These are phyloP conservation scores for Arxiozyma telluris DNA, from an alignment of 1,139 yeast species.

Conservation along the genomic window DNA sequence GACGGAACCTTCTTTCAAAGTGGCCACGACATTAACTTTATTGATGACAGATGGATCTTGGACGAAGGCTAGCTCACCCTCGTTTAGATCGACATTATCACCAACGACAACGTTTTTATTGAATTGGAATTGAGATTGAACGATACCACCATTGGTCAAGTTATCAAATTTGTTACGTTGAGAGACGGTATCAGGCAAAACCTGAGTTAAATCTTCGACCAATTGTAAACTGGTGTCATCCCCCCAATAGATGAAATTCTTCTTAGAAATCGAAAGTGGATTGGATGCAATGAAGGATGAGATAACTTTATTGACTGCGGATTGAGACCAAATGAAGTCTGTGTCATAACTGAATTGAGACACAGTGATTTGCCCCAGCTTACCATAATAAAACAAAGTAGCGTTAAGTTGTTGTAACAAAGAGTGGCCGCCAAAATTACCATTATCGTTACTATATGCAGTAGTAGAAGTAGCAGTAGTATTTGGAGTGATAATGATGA, in stretches of 20 bases:
- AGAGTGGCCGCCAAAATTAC: constrained; percentile 26
- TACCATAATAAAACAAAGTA: constrained; percentile 50
- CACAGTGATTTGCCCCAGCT: constrained; percentile 32
- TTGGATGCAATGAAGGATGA: constrained; percentile 37
- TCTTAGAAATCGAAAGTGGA: constrained; percentile 6
- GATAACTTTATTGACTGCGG: constrained; percentile 44
- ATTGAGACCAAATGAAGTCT: constrained; percentile 49
- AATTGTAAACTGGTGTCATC: constrained; percentile 54
- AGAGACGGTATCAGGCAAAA: constrained; percentile 44
- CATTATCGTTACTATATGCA: too few species aligned
- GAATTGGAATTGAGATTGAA: constrained; percentile 58
- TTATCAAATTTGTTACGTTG: constrained; percentile 67
- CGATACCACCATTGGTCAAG: constrained; percentile 60
- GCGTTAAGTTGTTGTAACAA: constrained; percentile 69
- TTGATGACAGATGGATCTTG: constrained; percentile 49
- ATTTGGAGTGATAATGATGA: constrained; percentile 44
- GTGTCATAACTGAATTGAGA: constrained; percentile 46
- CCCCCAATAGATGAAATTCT: constrained; percentile 47
- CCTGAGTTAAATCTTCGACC: constrained; percentile 65
- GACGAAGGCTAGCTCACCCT: constrained; percentile 56
- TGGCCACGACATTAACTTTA: constrained; percentile 51
- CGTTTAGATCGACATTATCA: constrained; percentile 36
- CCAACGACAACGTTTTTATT: constrained; percentile 20
- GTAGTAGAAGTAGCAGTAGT: too few species aligned
- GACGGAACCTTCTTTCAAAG: constrained; percentile 51